phyloP scores from a whole-genome alignment of 148 eudicot genomes.

The Fallopia convolvulus region DNA sequence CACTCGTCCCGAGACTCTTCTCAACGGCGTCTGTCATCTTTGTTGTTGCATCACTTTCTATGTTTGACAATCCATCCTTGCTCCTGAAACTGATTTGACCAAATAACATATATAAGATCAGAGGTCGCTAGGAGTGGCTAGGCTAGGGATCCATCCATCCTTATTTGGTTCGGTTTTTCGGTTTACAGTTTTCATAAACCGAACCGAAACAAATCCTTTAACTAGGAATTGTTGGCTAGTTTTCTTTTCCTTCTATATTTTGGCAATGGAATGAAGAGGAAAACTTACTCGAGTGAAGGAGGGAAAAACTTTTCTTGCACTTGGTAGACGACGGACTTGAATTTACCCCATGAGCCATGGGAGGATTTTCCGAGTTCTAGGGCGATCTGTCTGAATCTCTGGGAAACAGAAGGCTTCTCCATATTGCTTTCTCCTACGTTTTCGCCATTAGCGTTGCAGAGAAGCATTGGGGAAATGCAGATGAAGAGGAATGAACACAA shows the following conservation, averaged over 20 bases:
- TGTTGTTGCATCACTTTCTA: background rate
- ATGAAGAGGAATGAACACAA: constrained; percentile 14
- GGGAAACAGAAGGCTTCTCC: constrained; percentile 4
- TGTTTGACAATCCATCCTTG: background rate
- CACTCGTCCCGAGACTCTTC: constrained; percentile 25
- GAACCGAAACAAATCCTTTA: too few species aligned
- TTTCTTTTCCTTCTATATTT: background rate
- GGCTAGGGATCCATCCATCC: too few species aligned
- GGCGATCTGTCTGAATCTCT: constrained; percentile 11
- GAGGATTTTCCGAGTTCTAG: constrained; percentile 14
- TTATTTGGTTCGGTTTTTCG: too few species aligned
- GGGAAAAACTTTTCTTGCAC: constrained; percentile 25
- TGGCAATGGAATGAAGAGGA: background rate
- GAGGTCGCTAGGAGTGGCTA: too few species aligned
- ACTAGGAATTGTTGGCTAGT: too few species aligned
- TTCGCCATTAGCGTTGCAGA: background rate
- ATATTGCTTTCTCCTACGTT: background rate
- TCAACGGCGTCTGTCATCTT: constrained; percentile 25
- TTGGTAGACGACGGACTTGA: constrained; percentile 20
- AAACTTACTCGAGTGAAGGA: constrained; percentile 31
- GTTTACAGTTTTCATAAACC: too few species aligned
- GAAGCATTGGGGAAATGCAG: constrained; percentile 10
- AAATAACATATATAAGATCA: background rate
- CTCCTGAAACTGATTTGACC: constrained; percentile 20
- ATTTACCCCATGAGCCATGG: constrained; percentile 19